Conservation (phyloP, 1,139 yeast species). For the Yamadazyma siamensis region DNA sequence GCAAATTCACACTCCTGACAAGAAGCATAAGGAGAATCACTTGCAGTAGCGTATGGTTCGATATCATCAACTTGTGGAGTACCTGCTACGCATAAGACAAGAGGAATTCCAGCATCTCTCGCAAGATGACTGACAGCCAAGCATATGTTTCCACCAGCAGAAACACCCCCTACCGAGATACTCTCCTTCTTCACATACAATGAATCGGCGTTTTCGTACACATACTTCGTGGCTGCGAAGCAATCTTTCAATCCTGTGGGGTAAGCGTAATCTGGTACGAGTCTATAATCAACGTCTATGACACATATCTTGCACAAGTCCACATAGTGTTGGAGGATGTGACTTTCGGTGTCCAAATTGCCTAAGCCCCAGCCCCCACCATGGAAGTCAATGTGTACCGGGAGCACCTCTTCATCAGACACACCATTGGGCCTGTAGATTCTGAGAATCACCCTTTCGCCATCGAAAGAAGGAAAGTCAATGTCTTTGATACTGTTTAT, state of each 20-base stretch:
- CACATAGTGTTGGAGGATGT: slow-evolving; percentile 42
- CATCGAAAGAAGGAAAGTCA: slow-evolving; percentile 31
- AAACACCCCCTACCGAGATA: slow-evolving; percentile 44
- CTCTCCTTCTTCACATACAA: slow-evolving; percentile 28
- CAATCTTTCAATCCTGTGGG: slow-evolving; percentile 48
- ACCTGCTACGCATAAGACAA: slow-evolving; percentile 24
- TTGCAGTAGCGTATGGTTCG: slow-evolving; percentile 27
- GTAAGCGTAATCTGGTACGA: slow-evolving; percentile 49
- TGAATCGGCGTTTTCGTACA: slow-evolving; percentile 14
- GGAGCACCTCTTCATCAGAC: slow-evolving; percentile 37
- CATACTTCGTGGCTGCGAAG: slow-evolving; percentile 27
- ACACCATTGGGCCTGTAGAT: slow-evolving; percentile 36
- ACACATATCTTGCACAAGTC: slow-evolving; percentile 32
- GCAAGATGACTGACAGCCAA: slow-evolving; percentile 41
- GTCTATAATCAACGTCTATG: slow-evolving; percentile 38
- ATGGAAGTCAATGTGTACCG: slow-evolving; percentile 43
- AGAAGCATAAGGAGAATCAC: slow-evolving; percentile 27
- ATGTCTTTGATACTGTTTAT: slow-evolving; percentile 27
- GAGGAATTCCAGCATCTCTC: slow-evolving; percentile 12
- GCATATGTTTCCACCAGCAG: slow-evolving; percentile 47
- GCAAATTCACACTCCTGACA: slow-evolving; percentile 41
- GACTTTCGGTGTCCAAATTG: slow-evolving; percentile 40
- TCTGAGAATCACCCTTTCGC: slow-evolving; percentile 28
- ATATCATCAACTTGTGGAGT: slow-evolving; percentile 35
- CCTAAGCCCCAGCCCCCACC: slow-evolving; percentile 56